These are phyloP conservation scores for Ophiorrhiza pumila DNA, from an alignment of 257 asterid species.

Conservation along the genomic window DNA sequence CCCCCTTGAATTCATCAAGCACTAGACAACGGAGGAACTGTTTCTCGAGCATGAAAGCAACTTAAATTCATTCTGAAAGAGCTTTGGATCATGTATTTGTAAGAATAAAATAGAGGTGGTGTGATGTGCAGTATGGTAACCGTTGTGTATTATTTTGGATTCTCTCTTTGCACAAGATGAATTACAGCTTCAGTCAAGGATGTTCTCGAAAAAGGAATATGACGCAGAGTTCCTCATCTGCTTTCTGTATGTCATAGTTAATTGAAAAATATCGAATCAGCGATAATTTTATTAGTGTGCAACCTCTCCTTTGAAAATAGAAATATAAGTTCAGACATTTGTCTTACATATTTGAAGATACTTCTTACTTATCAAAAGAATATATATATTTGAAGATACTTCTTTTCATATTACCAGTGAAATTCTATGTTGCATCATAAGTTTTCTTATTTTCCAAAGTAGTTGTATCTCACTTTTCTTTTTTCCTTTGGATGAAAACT, in stretches of 20 bases:
- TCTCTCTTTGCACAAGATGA: background rate
- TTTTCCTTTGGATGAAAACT: constrained; percentile 5
- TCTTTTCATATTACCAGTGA: background rate
- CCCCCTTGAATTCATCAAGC: background rate
- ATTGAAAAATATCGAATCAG: background rate
- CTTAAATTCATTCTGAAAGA: background rate
- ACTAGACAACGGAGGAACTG: background rate
- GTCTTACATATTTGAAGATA: background rate
- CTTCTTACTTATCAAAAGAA: too few species aligned
- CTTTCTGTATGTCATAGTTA: background rate
- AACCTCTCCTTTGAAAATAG: background rate
- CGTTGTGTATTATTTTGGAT: background rate
- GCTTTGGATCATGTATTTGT: background rate
- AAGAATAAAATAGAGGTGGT: background rate
- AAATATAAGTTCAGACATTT: background rate
- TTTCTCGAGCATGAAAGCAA: background rate
- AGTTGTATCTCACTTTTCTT: constrained; percentile 2
- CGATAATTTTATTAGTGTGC: background rate
- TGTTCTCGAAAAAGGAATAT: too few species aligned
- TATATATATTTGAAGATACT: background rate
- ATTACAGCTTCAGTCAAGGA: background rate
- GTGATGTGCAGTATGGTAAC: background rate
- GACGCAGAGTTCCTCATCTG: background rate
- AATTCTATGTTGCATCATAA: background rate
- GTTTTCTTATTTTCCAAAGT: background rate